Evolutionary conservation across 805 yeast species (phyloP).

Genomic region (Komagataella pseudopastoris): DNA sequence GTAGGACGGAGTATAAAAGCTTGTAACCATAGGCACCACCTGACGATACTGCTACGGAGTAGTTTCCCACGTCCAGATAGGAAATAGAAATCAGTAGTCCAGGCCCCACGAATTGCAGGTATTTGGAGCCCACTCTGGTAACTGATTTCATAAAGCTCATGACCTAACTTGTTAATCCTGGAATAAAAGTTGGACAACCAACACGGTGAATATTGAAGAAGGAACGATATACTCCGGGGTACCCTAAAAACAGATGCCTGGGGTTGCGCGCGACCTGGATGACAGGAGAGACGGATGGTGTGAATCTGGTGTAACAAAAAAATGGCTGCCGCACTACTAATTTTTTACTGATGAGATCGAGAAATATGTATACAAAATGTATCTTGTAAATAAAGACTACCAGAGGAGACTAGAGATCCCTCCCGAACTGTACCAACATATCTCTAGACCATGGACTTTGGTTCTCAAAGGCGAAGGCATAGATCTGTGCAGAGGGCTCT

Average conservation of each 20-base stretch:
- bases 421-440: background rate
- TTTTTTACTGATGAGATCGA: background rate
- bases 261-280: background rate
- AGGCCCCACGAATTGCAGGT: constrained; percentile 67
- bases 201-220: background rate
- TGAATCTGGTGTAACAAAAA: background rate
- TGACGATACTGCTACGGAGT: constrained; percentile 78
- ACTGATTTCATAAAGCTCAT: background rate
- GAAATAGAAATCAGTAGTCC: constrained; percentile 84
- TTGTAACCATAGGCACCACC: constrained; percentile 73
- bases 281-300: background rate
- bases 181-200: background rate
- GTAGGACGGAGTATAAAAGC: constrained; percentile 54
- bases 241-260: background rate
- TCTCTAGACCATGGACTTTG: background rate
- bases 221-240: background rate
- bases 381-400: background rate
- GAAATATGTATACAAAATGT: background rate
- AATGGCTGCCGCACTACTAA: background rate
- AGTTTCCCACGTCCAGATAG: constrained; percentile 91
- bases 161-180: background rate
- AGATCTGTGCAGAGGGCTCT: constrained; percentile 16
- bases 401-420: background rate
- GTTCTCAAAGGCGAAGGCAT: constrained; percentile 5
- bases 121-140: constrained; percentile 21